Evolutionary conservation across 2,329 filamentous ascomycete species (phyloP), one percentile per base, ranked within the genome.

Genomic region (Mycosphaerelloides madeirae): DNA sequence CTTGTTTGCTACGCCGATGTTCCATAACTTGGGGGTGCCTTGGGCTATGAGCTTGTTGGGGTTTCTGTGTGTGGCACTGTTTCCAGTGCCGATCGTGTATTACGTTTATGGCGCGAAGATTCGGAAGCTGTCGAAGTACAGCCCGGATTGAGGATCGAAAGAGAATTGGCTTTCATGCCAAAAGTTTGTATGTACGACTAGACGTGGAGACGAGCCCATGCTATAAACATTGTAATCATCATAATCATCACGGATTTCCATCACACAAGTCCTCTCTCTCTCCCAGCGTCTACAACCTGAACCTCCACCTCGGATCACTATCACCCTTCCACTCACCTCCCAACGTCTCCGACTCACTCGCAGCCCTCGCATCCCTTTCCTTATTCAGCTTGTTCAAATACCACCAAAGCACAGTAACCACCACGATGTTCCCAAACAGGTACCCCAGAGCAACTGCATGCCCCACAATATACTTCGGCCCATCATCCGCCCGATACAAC

Each of bases 371-470:
- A 11, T 72, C 73, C 35, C 81, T 76, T 19, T 58, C 64, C 51
- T 56, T 65, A 57, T 87, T 87, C 61, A 84, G 79, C 44, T 65
- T 70, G 37, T 67, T 74, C 48, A 86, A 60, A 1, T 78, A 62
- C 47, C 66, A 64, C 59, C 78, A 83, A 25, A 85, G 57, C 0
- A 73, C 52, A 0, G 61, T 57, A 0, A 78, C 77, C 0, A 84
- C 75, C 0, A 72, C 48, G 1, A 79, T 65, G 46, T 85, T 85
- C 0, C 70, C 74, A 1, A 76, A 57, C 3, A 86, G 64, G 58
- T 87, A 87, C 0, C 70, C 81, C 33, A 87, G 58, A 0, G 83
- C 81, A 54, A 86, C 77, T 0, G 76, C 75, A 60, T 87, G 83
- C 0, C 84, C 84, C 0, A 86, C 68, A 38, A 81, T 70, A 55